Evolutionary conservation across 2,329 filamentous ascomycete genomes (phyloP), one percentile per base, ranked within the genome.

Genomic region (Phialophora chinensis): DNA sequence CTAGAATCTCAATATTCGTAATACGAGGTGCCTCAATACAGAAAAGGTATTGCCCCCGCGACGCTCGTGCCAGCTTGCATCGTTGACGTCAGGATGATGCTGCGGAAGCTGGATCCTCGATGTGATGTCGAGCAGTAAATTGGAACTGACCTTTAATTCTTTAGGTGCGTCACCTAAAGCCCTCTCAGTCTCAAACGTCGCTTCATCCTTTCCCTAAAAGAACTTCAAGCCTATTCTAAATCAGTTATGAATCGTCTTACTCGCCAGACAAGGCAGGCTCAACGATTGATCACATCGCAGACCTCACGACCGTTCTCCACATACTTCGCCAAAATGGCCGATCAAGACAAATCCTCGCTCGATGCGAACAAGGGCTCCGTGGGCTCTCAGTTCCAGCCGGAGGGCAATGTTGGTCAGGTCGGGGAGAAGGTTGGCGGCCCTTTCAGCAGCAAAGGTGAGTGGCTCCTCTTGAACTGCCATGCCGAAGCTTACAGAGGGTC

Each of bases 311-410:
- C 60, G n/a, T 62, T 67, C 29, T 66, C 67, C 17, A 33, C 62
- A 10, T 63, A 31, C 49, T 20, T 49, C 50, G 27, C 38, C 66
- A 66, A 57, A 67, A 72, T 72, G 70, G 60, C 66, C 31, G 70
- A 72, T 54, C 47, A 62, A 44, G 58, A 68, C 31, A 69, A 68
- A 47, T 66, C 63, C 12, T 33, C 57, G 11, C 69, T 72, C 59
- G 70, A 72, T 44, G 68, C 65, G 52, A 57, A 64, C 55, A 65
- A 72, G 27, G 70, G 70, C 57, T 64, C 64, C 14, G 63, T 72
- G 6, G 70, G 70, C 61, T 62, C 58, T 20, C 53, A 65, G 17
- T 72, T 72, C 65, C 61, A 55, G 44, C 57, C 57, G 1, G 57
- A 60, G 10, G 57, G 57, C 44, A 49, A 47, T 49, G 75, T 64